Base-by-base conservation (phyloP, 2,329 filamentous ascomycete species). In the Aspergillus terreus region DNA sequence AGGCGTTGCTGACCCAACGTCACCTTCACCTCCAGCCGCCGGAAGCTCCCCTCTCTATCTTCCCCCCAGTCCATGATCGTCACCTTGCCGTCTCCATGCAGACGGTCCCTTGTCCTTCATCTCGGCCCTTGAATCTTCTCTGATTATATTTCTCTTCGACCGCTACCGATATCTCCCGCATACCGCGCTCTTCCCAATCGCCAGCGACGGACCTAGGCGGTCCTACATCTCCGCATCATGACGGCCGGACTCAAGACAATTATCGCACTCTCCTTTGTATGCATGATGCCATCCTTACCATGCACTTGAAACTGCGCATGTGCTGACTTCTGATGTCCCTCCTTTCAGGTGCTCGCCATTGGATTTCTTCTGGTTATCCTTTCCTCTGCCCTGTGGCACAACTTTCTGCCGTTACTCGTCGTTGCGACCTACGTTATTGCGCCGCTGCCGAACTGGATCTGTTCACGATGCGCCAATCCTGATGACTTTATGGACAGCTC, bases 281-380 rank as follows among this genome's bases (percentile, higher is more conserved):
- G 83, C 17, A 7, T 35, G 43, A 30, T 30, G 9, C 23, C 12
- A 15, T 44, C 23, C 12, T 17, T 32, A 17, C 11, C 19, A 38
- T 46, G 4, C 33, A 15, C 5, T 35, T 38, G 15, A 10, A 40
- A 12, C 27, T n/a, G 15, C 14, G 27, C 11, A 32, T 23, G n/a
- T n/a, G 7, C 50, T 58, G 30, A 47, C 48, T 6, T 21, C 17
- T 47, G 2, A 32, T 7, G 33, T 41, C 19, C 44, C 50, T 36
- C 40, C 4, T 12, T 1, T 42, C 58, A 88, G 86, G 80, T 99
- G 71, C 90, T 99, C 60, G 94, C 94, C 63, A 94, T 99, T 66
- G 94, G 94, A 65, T 99, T 99, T 78, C 89, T 99, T 65, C 90
- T 99, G 62, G 94, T 97, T 63, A 99, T 99, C 74, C 88, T 99